Percentiles rank a stretch among this genome's conserved stretches.
Conservation (phyloP, 352 stramenopile genomes). For the Pythium utonaiense region DNA sequence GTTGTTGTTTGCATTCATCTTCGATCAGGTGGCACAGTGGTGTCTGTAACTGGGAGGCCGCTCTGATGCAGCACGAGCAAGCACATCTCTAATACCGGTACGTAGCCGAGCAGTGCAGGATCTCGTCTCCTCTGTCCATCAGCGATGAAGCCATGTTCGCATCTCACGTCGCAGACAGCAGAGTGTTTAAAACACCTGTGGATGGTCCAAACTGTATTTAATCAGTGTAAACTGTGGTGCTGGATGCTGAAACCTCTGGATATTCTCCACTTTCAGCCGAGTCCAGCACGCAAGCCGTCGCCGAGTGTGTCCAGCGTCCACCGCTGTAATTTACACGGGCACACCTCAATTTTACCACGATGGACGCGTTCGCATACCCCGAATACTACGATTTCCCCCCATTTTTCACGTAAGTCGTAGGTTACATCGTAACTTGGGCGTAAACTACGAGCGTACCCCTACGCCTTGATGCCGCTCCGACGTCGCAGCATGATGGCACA, state of each 20-base stretch:
- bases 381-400: constrained; percentile 87
- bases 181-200: constrained; percentile 1
- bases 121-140: too few species aligned
- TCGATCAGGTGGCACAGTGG: too few species aligned
- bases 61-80: too few species aligned
- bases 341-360: constrained; percentile 14
- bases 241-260: neutral
- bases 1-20: too few species aligned
- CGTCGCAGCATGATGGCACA: neutral
- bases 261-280: constrained; percentile 6
- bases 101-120: too few species aligned
- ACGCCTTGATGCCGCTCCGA: neutral
- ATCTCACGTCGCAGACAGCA: constrained; percentile 12
- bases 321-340: constrained; percentile 7
- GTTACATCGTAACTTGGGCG: constrained; percentile 11
- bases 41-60: too few species aligned
- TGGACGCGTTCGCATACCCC: constrained; percentile 79
- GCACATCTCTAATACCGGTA: too few species aligned
- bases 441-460: constrained; percentile 10
- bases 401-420: constrained; percentile 72
- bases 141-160: too few species aligned
- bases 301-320: neutral
- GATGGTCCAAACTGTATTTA: neutral
- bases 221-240: neutral
- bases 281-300: neutral